Evolutionary conservation across 768 basidiomycete genomes (phyloP).

Genomic region (Phanerochaete sordida): DNA sequence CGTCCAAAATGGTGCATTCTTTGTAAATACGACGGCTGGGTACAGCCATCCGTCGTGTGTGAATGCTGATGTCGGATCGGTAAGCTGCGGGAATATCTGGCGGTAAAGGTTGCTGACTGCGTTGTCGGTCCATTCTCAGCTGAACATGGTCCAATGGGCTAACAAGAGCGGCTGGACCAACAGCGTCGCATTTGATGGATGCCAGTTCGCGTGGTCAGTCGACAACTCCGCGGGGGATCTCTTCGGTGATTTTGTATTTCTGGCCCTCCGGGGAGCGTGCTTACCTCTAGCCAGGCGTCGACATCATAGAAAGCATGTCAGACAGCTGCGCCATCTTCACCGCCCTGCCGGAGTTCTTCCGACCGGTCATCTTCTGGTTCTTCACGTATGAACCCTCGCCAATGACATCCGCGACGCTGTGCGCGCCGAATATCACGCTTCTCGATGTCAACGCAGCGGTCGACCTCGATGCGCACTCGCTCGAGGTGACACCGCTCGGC

Average conservation of each 20-base stretch:
- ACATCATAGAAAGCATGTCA: conserved; percentile 1
- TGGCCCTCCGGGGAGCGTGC: background rate
- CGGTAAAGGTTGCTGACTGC: background rate
- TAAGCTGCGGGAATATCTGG: background rate
- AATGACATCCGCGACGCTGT: conserved; percentile 43
- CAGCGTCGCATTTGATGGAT: conserved; percentile 34
- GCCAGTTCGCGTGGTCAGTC: conserved; percentile 38
- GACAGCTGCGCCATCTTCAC: conserved; percentile 21
- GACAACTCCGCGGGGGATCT: conserved; percentile 34
- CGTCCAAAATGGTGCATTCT: conserved; percentile 42
- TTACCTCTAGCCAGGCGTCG: background rate
- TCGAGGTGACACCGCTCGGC: conserved; percentile 39
- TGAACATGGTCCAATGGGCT: conserved; percentile 34
- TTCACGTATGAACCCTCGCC: conserved; percentile 40
- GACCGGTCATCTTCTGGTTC: conserved; percentile 56
- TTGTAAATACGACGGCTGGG: conserved; percentile 46
- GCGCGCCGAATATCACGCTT: conserved; percentile 41
- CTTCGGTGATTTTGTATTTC: conserved; percentile 34
- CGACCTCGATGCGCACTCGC: conserved; percentile 41
- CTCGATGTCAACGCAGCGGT: conserved; percentile 44
- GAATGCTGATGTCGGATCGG: conserved; percentile 29
- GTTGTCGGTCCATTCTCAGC: conserved; percentile 25
- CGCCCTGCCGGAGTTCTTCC: conserved; percentile 32
- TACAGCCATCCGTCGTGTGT: conserved; percentile 45
- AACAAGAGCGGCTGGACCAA: conserved; percentile 39